Percentiles rank a stretch among this genome's conserved stretches.
phyloP scores from a whole-genome alignment of 148 eudicot species.

The Amaranthus palmeri region DNA sequence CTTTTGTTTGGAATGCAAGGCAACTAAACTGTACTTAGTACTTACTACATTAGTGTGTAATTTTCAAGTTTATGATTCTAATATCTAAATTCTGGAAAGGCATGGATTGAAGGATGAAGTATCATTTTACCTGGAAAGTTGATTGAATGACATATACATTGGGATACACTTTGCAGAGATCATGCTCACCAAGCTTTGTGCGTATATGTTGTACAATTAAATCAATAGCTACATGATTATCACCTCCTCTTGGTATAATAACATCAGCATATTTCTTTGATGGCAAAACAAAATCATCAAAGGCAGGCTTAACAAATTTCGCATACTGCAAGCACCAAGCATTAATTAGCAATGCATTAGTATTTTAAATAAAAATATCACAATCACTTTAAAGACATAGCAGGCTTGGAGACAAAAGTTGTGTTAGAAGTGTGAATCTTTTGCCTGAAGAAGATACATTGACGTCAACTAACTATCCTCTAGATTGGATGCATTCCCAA shows the following conservation, averaged over 20 bases:
- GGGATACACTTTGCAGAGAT: constrained; percentile 85
- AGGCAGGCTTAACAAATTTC: constrained; percentile 97
- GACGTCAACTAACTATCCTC: not conserved
- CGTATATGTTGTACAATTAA: constrained; percentile 87
- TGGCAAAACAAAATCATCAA: constrained; percentile 92
- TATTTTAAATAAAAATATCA: not conserved
- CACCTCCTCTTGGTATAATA: constrained; percentile 95
- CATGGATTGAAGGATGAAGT: not conserved
- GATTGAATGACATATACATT: constrained; percentile 88
- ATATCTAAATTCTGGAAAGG: constrained; percentile 1
- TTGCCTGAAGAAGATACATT: not conserved
- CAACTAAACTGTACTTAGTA: too few relatives aligned
- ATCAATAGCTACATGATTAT: constrained; percentile 94
- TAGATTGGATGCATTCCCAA: constrained; percentile 5
- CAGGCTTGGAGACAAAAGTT: not conserved
- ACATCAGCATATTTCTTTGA: constrained; percentile 98
- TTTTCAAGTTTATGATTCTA: not conserved
- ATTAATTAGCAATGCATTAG: not conserved
- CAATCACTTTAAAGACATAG: not conserved
- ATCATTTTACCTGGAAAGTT: constrained; percentile 72
- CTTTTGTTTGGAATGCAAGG: too few relatives aligned
- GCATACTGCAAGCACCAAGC: constrained; percentile 61
- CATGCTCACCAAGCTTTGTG: constrained; percentile 95
- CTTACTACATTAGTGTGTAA: not conserved
- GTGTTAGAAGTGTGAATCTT: not conserved